Evolutionary conservation across 495 filamentous ascomycete species (phyloP), one percentile per base, ranked within the genome.

Genomic region (Aspergillus indologenus): DNA sequence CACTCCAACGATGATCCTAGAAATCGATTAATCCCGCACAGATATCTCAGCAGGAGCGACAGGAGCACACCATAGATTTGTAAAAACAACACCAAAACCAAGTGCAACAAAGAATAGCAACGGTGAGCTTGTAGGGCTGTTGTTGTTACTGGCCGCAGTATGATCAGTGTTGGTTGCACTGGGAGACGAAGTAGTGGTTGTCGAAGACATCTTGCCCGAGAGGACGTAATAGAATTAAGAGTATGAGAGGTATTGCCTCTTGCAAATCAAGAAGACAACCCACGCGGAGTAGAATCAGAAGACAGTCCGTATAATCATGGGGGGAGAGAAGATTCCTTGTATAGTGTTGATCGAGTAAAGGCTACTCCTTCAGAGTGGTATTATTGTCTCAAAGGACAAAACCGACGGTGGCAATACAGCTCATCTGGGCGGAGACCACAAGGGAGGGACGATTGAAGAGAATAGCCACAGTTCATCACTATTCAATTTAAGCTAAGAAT

Each of bases 51-150:
- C 43, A 40, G 3, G 26, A 65, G 45, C 53, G 46, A 48, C 49
- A 34, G 45, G 20, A 40, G 69, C 77, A 61, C 82, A 98, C 94
- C 94, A 99, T 75, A 99, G 74, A 73, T 98, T 99, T 40, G 94
- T 99, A 68, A 99, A 99, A 20, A 99, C 94, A 22, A 99, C 95
- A 57, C 94, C 94, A 69, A 99, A 99, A 7, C 94, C 94, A 54
- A 99, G 78, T 11, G 95, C 94, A 26, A 98, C 94, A 71, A 98
- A 98, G 71, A 98, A 98, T 3, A 98, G 81, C 49, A 99, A 74
- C 21, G 94, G 95, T 8, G 90, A 95, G 63, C 85, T 94, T n/a
- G 89, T 91, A n/a, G 85, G 81, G 5, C 81, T 79, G 53, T 60
- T 69, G 46, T 57, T 67, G n/a, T 68, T 65, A 19, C 63, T 63